Evolutionary conservation across 2,329 filamentous ascomycete species (phyloP).

Genomic region (Hypoxylon sp.): DNA sequence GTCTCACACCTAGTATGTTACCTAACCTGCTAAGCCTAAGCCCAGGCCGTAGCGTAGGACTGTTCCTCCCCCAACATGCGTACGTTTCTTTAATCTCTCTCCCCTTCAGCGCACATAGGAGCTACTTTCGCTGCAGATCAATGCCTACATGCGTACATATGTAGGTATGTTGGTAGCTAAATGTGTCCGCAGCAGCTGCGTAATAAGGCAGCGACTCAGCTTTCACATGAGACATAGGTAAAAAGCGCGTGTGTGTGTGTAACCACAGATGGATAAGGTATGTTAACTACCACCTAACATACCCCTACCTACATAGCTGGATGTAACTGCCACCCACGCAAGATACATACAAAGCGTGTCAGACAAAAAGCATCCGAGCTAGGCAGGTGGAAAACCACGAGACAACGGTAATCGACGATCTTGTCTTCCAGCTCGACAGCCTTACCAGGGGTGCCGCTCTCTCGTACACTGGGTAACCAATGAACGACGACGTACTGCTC

Average conservation of each 20-base stretch:
- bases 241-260: neutral
- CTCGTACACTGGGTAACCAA: neutral
- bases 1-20: conserved; percentile 6
- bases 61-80: neutral
- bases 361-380: neutral
- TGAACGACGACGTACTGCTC: neutral
- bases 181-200: neutral
- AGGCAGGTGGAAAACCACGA: conserved; percentile 19
- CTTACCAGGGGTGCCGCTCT: neutral
- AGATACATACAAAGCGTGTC: neutral
- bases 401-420: neutral
- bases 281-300: neutral
- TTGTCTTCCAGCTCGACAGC: neutral
- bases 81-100: neutral
- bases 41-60: neutral
- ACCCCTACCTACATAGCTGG: too few relatives aligned
- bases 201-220: conserved; percentile 4
- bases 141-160: neutral
- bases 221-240: neutral
- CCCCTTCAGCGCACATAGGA: neutral
- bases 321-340: neutral
- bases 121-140: neutral
- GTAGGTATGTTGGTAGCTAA: neutral
- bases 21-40: neutral
- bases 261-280: neutral